Evolutionary conservation across 176 grass and related monocot species (phyloP), one percentile per base, ranked within the genome.

Genomic region (Phoenix dactylifera): DNA sequence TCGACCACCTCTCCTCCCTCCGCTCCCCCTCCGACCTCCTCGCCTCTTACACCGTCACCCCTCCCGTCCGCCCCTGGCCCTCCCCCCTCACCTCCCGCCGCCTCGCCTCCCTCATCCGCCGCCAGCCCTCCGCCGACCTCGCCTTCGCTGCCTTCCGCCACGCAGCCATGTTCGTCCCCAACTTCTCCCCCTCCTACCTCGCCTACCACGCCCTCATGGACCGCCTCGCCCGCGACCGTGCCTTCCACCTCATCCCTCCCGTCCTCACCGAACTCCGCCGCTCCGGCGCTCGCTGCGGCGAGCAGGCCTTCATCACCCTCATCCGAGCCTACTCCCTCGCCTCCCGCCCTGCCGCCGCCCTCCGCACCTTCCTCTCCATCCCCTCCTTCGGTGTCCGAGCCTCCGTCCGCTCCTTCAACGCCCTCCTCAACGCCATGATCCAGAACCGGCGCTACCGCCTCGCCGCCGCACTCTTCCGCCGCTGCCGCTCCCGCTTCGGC

Each of bases 331-430:
- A 39, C 35, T 58, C 55, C 57, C 57, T 63, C 59, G 57, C 81
- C 24, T 70, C 80, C 22, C 74, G 59, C 16, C 77, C 80, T 12
- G 80, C 85, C 22, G 70, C 74, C 2, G 71, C 81, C 57, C 77
- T 94, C 64, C 85, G 81, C 63, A 72, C 73, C 74, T 88, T 88
- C 77, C 77, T 88, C 64, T 88, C 84, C 51, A 72, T 88, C 57
- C 80, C 89, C 12, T 82, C 81, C 63, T 88, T 81, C 59, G 82
- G 85, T 24, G 76, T 78, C 60, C 77, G 35, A 57, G 63, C 80
- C 9, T 84, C 84, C 71, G 59, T 67, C 49, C 77, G 81, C 59
- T 88, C 89, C 19, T 82, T 94, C 72, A 94, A 94, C 72, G 84
- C 80, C 17, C 89, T 94, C 32, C 81, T 88, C 60, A 71, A 81